Evolutionary conservation across 495 filamentous ascomycete genomes (phyloP).

Genomic region (Tricharina praecox): DNA sequence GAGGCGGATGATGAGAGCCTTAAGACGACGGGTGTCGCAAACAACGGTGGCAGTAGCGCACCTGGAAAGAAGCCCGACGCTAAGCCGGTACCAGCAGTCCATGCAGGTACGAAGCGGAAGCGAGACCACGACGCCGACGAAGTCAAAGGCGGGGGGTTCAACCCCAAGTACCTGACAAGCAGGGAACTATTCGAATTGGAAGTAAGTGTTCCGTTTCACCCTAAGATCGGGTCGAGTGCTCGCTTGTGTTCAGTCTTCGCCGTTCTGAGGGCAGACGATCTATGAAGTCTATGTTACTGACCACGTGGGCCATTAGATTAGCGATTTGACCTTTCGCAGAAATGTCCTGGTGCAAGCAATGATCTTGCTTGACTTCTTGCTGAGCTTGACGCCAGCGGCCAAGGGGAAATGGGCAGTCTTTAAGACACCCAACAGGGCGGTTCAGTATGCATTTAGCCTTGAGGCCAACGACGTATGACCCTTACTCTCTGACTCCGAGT

Average conservation of each 20-base stretch:
- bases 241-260: neutral
- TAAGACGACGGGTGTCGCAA: conserved; percentile 14
- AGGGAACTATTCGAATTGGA: conserved; percentile 90
- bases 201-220: conserved; percentile 33
- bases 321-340: conserved; percentile 80
- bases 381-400: conserved; percentile 67
- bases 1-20: conserved; percentile 49
- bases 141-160: conserved; percentile 58
- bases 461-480: conserved; percentile 61
- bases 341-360: conserved; percentile 89
- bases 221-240: neutral
- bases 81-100: conserved; percentile 34
- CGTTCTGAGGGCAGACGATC: neutral
- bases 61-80: conserved; percentile 38
- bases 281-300: neutral
- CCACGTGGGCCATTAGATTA: conserved; percentile 39
- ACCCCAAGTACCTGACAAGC: conserved; percentile 92
- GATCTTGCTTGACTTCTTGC: conserved; percentile 81
- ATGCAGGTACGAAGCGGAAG: conserved; percentile 51
- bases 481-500: neutral
- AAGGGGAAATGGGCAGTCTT: conserved; percentile 58
- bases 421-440: conserved; percentile 56
- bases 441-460: conserved; percentile 61
- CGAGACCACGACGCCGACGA: conserved; percentile 42
- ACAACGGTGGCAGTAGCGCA: conserved; percentile 24